A percentile compares a stretch with the other conserved stretches of the same genome.
These are phyloP conservation scores for Flaveria trinervia DNA, from an alignment of 129 eudicot genomes.

Conservation along the genomic window DNA sequence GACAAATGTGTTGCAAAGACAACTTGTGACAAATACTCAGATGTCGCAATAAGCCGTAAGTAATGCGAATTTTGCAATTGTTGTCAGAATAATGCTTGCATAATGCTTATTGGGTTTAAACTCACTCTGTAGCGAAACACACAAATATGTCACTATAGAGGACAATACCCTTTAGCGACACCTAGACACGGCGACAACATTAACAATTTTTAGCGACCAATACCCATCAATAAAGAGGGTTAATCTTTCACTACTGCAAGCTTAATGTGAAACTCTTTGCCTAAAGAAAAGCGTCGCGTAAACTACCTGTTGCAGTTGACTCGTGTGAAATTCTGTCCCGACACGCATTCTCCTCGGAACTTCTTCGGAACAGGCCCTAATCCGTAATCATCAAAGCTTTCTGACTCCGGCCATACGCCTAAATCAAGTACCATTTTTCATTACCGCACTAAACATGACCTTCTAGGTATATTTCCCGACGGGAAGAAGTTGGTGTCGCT, in stretches of 20 bases:
- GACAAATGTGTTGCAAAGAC: not conserved
- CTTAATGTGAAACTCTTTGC: too few species aligned
- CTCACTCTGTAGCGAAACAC: not conserved
- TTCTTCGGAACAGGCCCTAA: conserved; percentile 55
- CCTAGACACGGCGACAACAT: too few species aligned
- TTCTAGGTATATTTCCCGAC: not conserved
- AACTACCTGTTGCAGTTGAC: conserved; percentile 61
- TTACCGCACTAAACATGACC: not conserved
- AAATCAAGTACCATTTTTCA: conserved; percentile 8
- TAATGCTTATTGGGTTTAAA: too few species aligned
- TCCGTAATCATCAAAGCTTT: conserved; percentile 63
- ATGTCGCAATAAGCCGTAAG: not conserved
- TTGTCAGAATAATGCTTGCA: too few species aligned
- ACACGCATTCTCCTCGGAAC: conserved; percentile 60
- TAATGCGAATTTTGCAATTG: too few species aligned
- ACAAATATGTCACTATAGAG: not conserved
- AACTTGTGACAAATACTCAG: not conserved
- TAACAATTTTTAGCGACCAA: too few species aligned
- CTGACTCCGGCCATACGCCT: conserved; percentile 81
- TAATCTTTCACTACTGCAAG: not conserved
- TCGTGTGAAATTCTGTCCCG: conserved; percentile 58
- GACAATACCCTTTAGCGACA: too few species aligned
- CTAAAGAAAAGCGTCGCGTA: too few species aligned
- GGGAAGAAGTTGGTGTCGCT: not conserved
- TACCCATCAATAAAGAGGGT: not conserved